Evolutionary conservation across 2,329 filamentous ascomycete species (phyloP).

Genomic region (Proliferodiscus dingleyae): DNA sequence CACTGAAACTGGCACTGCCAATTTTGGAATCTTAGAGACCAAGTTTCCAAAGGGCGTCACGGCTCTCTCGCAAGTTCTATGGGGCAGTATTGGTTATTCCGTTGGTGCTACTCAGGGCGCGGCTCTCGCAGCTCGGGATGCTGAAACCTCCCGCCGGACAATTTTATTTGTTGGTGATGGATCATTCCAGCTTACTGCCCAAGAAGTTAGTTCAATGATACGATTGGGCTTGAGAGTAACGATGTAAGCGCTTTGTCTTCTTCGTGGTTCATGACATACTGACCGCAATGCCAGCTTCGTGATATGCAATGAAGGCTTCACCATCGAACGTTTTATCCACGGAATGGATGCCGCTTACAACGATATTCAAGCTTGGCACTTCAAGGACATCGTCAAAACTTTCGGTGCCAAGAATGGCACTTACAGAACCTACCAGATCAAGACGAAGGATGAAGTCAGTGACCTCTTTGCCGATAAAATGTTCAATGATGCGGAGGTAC

Average conservation of each 20-base stretch:
- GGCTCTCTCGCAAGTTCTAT: conserved; percentile 74
- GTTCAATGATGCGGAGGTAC: conserved; percentile 52
- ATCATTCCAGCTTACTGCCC: conserved; percentile 77
- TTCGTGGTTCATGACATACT: not conserved
- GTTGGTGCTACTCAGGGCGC: conserved; percentile 62
- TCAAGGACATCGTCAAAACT: conserved; percentile 60
- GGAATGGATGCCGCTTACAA: conserved; percentile 78
- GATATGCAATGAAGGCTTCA: conserved; percentile 84
- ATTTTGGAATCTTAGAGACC: conserved; percentile 85
- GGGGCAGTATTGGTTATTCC: conserved; percentile 63
- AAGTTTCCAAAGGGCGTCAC: conserved; percentile 73
- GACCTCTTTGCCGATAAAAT: conserved; percentile 57
- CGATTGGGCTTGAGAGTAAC: conserved; percentile 69
- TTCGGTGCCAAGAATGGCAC: conserved; percentile 59
- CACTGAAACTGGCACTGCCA: conserved; percentile 82
- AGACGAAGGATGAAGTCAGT: conserved; percentile 64
- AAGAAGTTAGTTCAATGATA: conserved; percentile 82
- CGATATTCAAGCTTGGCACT: conserved; percentile 72
- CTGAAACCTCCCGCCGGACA: conserved; percentile 54
- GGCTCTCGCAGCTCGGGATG: conserved; percentile 68
- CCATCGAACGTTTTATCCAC: conserved; percentile 85
- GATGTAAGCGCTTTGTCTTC: conserved; percentile 48
- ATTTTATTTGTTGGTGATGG: conserved; percentile 89
- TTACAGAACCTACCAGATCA: conserved; percentile 60
- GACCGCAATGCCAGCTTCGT: conserved; percentile 52